Conservation (phyloP, 2,329 filamentous ascomycete genomes). For the Sporothrix inflata region DNA sequence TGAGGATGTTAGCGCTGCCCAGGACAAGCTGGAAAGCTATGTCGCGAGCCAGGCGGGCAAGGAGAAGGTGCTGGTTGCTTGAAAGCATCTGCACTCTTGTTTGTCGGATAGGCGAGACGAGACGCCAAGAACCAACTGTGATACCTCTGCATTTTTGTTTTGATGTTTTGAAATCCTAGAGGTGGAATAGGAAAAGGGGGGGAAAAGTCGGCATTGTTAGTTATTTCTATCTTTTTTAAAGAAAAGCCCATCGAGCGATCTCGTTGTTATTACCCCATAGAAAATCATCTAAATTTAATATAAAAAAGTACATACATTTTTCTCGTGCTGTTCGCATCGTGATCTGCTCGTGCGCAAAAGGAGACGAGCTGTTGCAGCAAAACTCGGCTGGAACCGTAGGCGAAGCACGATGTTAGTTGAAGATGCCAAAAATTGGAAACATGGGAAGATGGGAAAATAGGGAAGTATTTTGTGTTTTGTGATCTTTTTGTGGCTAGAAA, state of each 20-base stretch:
- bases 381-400: background rate
- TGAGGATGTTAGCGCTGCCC: conserved; percentile 56
- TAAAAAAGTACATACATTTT: background rate
- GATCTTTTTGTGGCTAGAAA: background rate
- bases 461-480: background rate
- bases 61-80: conserved; percentile 6
- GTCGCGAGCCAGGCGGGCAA: conserved; percentile 29
- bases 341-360: background rate
- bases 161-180: background rate
- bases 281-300: background rate
- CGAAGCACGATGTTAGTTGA: background rate
- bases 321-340: background rate
- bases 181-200: background rate
- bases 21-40: conserved; percentile 33
- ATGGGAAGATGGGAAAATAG: background rate
- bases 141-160: conserved; percentile 21
- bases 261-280: background rate
- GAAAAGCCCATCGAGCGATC: background rate
- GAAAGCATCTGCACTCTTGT: background rate
- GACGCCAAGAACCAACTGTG: background rate
- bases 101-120: background rate
- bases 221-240: too few species aligned
- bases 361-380: background rate
- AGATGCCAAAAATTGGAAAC: background rate
- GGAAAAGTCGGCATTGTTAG: background rate